Evolutionary conservation across 164 flowering plant species (phyloP), one percentile per base, ranked within the genome.

Genomic region (Kalanchoe fedtschenkoi): DNA sequence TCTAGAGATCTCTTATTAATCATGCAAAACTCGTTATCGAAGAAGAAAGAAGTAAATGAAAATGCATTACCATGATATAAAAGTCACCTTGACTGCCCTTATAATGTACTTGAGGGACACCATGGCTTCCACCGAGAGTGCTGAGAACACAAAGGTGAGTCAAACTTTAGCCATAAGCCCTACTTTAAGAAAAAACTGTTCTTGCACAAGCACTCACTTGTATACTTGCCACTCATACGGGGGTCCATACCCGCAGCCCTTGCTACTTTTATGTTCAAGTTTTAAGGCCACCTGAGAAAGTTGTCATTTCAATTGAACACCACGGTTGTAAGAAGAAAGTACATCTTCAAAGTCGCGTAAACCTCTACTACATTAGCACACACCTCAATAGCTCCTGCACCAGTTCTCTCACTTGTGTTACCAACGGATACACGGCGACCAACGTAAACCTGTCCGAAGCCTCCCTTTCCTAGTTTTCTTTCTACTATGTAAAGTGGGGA

Each of bases 191-290:
- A 37, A 32, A 33, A 34, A 21, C 15, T 60, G 21, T 14, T 8
- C 13, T 29, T 6, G 24, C 37, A 58, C 22, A 46, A 22, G 29
- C 16, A 46, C 21, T 44, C 13, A 43, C 34, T n/a, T 43, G 7
- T 82, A 82, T 39, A 84, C 89, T 69, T 75, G 77, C 89, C 89
- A 84, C 69, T 84, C 89, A 63, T 66, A 62, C 32, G 89, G 89
- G 7, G 89, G 87, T 33, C 87, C 87, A 69, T 74, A 70, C 28
- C 66, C 76, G 66, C 89, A 84, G 34, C 89, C 89, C 69, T 84
- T 82, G 61, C 89, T 82, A 68, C 67, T 82, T 66, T 76, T 69
- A 68, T 80, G 87, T 68, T 84, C 89, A 66, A 84, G 78, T 71
- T 84, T 84, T 61, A 84, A 57, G 7, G 89, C 89, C 68, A 84